phyloP scores from a whole-genome alignment of 495 filamentous ascomycete genomes.

The Hypoxylon crocopeplum region DNA sequence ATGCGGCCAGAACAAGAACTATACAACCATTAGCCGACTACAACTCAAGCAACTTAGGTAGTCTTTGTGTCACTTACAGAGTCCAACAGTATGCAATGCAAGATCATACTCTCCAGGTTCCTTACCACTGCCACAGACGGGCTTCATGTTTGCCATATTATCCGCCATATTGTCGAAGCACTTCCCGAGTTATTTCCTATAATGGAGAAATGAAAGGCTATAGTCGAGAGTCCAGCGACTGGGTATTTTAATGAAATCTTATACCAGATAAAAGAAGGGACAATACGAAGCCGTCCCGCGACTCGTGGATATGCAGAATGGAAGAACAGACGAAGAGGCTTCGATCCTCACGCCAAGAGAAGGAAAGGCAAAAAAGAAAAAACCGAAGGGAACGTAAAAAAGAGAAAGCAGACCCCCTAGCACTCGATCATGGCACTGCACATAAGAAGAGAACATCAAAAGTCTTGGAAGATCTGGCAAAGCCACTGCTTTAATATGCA shows the following conservation, averaged over 20 bases:
- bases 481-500: constrained; percentile 33
- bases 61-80: constrained; percentile 51
- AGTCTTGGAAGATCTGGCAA: constrained; percentile 40
- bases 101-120: constrained; percentile 57
- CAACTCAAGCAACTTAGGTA: neutral
- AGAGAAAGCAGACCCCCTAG: constrained; percentile 27
- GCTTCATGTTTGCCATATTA: constrained; percentile 46
- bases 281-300: constrained; percentile 41
- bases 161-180: constrained; percentile 18
- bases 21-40: constrained; percentile 15
- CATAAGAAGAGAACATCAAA: constrained; percentile 27
- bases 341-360: constrained; percentile 40
- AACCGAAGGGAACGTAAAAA: constrained; percentile 29
- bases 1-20: constrained; percentile 51
- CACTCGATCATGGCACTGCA: constrained; percentile 22
- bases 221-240: constrained; percentile 26
- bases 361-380: constrained; percentile 24
- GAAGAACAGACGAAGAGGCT: constrained; percentile 39
- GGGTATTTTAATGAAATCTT: constrained; percentile 8
- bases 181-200: neutral
- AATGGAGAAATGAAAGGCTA: constrained; percentile 3
- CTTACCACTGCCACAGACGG: constrained; percentile 51
- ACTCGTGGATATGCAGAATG: constrained; percentile 33
- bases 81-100: constrained; percentile 52
- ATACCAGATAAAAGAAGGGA: constrained; percentile 17